These are phyloP conservation scores for Clonostachys chloroleuca DNA, from an alignment of 2,329 filamentous ascomycete genomes.

Conservation along the genomic window DNA sequence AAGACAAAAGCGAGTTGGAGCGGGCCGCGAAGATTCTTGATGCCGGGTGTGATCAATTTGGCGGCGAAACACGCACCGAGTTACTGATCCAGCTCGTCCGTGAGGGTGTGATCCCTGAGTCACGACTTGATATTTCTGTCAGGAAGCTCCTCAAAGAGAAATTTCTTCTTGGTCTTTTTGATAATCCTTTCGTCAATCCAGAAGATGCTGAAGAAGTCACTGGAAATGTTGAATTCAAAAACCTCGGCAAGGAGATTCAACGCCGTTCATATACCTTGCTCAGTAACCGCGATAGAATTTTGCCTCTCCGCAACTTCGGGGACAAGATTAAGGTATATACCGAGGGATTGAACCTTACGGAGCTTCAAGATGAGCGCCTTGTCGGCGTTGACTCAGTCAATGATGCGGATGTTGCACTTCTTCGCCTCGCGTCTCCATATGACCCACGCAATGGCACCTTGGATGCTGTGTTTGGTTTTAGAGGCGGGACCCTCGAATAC, in stretches of 20 bases:
- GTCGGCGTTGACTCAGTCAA: constrained; percentile 22
- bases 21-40: constrained; percentile 36
- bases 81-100: constrained; percentile 41
- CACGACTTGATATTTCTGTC: constrained; percentile 38
- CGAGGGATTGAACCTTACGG: constrained; percentile 7
- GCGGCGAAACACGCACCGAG: constrained; percentile 41
- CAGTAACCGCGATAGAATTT: constrained; percentile 10
- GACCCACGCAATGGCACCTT: constrained; percentile 7
- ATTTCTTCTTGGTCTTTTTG: constrained; percentile 45
- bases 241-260: constrained; percentile 15
- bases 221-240: constrained; percentile 35
- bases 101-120: constrained; percentile 29
- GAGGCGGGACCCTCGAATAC: constrained; percentile 32
- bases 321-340: constrained; percentile 10
- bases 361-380: constrained; percentile 10
- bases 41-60: constrained; percentile 47
- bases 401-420: constrained; percentile 31
- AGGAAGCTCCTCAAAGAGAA: constrained; percentile 42
- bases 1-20: constrained; percentile 34
- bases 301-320: constrained; percentile 7
- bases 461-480: constrained; percentile 22
- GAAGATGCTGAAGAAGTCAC: constrained; percentile 32
- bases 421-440: constrained; percentile 30
- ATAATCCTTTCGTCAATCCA: constrained; percentile 42
- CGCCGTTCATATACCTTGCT: constrained; percentile 17